A percentile compares a stretch with the other conserved stretches of the same genome.
Evolutionary conservation across 2,329 filamentous ascomycete species (phyloP).

Genomic region (Neurospora sp.): DNA sequence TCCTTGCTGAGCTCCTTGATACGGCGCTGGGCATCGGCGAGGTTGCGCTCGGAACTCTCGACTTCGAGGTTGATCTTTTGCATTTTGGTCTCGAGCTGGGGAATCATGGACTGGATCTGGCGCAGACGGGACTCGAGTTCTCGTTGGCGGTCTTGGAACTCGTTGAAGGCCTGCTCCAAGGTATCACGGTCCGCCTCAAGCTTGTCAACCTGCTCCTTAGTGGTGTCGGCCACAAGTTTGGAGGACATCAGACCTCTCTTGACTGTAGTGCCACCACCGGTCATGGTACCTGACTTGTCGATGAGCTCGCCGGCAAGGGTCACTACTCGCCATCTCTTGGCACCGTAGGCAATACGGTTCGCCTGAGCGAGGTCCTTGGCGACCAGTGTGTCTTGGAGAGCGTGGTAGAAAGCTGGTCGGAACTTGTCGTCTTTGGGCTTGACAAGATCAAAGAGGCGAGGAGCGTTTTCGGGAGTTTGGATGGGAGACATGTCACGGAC

Average conservation of each 20-base stretch:
- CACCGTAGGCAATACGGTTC: constrained; percentile 92
- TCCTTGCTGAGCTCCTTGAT: constrained; percentile 76
- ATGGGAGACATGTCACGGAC: constrained; percentile 68
- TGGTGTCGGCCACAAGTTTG: constrained; percentile 78
- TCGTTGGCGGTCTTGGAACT: constrained; percentile 75
- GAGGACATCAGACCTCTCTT: constrained; percentile 95
- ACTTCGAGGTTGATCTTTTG: constrained; percentile 86
- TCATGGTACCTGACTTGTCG: constrained; percentile 98
- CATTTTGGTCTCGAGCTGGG: constrained; percentile 76
- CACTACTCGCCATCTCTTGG: constrained; percentile 89
- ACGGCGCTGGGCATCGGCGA: constrained; percentile 73
- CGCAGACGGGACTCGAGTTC: constrained; percentile 66
- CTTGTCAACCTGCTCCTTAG: constrained; percentile 79
- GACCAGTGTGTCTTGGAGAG: constrained; percentile 89
- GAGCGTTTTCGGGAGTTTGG: constrained; percentile 83
- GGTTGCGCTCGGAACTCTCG: constrained; percentile 75
- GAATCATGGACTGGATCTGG: constrained; percentile 66
- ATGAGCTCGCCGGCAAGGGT: constrained; percentile 93
- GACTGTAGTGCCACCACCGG: constrained; percentile 83
- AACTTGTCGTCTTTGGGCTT: constrained; percentile 82
- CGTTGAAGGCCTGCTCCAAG: constrained; percentile 71
- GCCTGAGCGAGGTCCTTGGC: constrained; percentile 90
- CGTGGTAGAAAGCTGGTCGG: constrained; percentile 85
- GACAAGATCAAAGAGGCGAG: constrained; percentile 85
- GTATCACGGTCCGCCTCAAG: constrained; percentile 79